Evolutionary conservation across 2,329 filamentous ascomycete genomes (phyloP), one percentile per base, ranked within the genome.

Genomic region (Ophiostoma tasmaniense): DNA sequence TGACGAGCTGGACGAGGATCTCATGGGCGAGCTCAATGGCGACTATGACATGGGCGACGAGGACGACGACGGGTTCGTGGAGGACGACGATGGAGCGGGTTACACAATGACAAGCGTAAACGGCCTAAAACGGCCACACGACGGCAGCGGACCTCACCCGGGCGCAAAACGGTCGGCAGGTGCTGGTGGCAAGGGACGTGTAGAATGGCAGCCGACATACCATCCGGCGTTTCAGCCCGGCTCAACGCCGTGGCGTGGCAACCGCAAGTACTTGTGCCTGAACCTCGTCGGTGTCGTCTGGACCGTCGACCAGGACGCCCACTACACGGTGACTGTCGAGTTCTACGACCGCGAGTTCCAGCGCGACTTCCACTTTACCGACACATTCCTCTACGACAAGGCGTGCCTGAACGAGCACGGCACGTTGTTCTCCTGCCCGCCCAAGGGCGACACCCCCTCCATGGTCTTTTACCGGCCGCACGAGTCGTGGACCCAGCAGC

Each of bases 391-490:
- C 3, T 98, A 98, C 79, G 95, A 99, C 80, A 97, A 97, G 78
- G 94, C 95, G 25, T 98, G 94, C 75, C 82, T 99, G 69, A 89
- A 91, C 74, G 90, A 96, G 70, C 89, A 91, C 69, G 94, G 95
- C 20, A 85, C 92, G 0, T 83, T 97, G 0, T 97, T 97, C 76
- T 90, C 93, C 0, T 94, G 91, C 71, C 90, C 89, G 28, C 87
- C 92, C 0, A 84, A 82, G 10, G 68, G 20, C 14, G 37, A n/a
- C 28, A 74, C 78, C 11, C 88, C 91, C 1, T 91, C 94, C 3
- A 89, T 88, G 39, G 87, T 99, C n/a, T 97, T 97, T 79, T 99
- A 98, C 78, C 87, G 95, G 7, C 95, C 96, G 0, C 95, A 99
- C 76, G 94, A 99, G 80, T 96, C 92, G 0, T 99, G 95, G 95